These are phyloP conservation scores for Panaeolus cyanescens DNA, from an alignment of 768 basidiomycete species.

Conservation along the genomic window DNA sequence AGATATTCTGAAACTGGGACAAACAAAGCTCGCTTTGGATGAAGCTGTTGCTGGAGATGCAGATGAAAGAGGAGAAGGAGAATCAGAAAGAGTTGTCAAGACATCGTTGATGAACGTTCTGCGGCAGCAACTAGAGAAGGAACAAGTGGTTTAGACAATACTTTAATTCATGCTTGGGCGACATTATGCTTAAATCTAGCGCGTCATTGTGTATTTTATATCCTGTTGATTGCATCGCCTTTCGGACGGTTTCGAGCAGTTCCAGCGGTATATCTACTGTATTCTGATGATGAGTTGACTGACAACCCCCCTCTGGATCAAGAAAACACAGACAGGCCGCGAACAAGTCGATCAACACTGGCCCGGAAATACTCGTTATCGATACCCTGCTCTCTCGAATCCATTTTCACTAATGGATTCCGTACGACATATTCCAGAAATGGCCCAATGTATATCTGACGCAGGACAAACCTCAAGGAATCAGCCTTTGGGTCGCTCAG, in stretches of 20 bases:
- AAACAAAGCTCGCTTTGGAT: conserved; percentile 90
- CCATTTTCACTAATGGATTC: conserved; percentile 85
- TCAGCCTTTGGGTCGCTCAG: conserved; percentile 87
- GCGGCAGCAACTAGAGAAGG: conserved; percentile 76
- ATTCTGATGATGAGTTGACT: no score
- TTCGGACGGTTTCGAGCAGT: not conserved
- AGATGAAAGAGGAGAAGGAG: conserved; percentile 65
- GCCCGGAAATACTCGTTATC: conserved; percentile 92
- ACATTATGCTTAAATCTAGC: not conserved
- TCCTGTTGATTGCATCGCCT: not conserved
- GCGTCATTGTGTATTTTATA: not conserved
- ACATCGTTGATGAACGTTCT: conserved; percentile 83
- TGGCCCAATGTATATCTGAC: conserved; percentile 91
- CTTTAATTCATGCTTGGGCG: not conserved
- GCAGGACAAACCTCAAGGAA: conserved; percentile 76
- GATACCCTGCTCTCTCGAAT: conserved; percentile 81
- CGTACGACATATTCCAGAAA: conserved; percentile 94
- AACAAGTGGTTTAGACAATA: conserved; percentile 30
- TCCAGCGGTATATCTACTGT: not conserved
- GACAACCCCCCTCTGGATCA: no score
- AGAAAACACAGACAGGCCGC: conserved; percentile 52
- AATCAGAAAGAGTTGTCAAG: conserved; percentile 81
- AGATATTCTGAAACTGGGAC: conserved; percentile 88
- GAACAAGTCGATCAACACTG: conserved; percentile 75
- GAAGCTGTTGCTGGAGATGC: conserved; percentile 89